Percentiles rank a stretch among this genome's conserved stretches.
Conservation (phyloP, 176 grass and related monocot species). For the Coix lacrymajobi region DNA sequence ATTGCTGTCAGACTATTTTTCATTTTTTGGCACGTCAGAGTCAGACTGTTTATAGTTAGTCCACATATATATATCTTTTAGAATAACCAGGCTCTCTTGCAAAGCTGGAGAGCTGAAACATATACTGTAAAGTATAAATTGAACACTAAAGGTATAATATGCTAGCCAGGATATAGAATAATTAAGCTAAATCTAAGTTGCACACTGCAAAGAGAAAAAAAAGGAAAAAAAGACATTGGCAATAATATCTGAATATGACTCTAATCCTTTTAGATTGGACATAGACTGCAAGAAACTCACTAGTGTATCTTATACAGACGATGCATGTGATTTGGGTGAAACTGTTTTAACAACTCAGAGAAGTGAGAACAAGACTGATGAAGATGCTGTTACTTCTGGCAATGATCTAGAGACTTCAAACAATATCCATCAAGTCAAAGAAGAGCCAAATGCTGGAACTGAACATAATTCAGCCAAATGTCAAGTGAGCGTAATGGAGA, state of each 20-base stretch:
- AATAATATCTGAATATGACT: not conserved
- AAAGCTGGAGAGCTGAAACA: not conserved
- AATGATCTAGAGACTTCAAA: constrained; percentile 23
- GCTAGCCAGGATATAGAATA: not conserved
- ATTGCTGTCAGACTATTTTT: not conserved
- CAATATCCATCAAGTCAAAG: constrained; percentile 24
- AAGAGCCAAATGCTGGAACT: constrained; percentile 8
- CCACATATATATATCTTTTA: not conserved
- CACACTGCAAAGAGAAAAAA: constrained; percentile 1
- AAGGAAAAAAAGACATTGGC: not conserved
- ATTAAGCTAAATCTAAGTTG: not conserved
- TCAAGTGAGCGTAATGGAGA: not conserved
- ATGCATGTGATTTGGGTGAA: constrained; percentile 18
- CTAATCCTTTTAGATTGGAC: not conserved
- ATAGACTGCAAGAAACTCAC: constrained; percentile 12
- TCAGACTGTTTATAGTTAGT: constrained; percentile 3
- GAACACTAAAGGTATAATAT: not conserved
- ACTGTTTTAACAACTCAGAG: constrained; percentile 11
- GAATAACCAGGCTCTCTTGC: not conserved
- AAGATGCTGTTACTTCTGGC: constrained; percentile 4
- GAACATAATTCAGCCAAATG: constrained; percentile 22
- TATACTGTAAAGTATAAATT: not conserved
- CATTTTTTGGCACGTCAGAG: not conserved
- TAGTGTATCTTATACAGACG: constrained; percentile 24
- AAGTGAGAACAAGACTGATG: not conserved